These are phyloP conservation scores for Neofusicoccum cordaticola DNA, from an alignment of 2,329 filamentous ascomycete genomes.

Conservation along the genomic window DNA sequence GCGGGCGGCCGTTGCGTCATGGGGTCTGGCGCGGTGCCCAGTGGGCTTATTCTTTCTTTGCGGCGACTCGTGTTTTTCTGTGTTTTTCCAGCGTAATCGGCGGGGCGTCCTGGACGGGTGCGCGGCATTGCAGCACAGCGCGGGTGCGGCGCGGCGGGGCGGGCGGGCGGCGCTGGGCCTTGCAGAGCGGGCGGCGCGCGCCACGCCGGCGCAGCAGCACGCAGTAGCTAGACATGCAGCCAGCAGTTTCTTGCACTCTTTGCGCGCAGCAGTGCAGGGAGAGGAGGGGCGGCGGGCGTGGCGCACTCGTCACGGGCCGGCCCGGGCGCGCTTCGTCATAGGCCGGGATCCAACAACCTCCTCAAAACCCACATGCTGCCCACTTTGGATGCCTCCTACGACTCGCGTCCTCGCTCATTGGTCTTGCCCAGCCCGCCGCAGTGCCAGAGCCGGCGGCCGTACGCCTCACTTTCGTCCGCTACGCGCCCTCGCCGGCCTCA, in stretches of 20 bases:
- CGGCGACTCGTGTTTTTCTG: background rate
- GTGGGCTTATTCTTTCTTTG: background rate
- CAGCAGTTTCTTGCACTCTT: background rate
- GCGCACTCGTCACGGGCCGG: background rate
- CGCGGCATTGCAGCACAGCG: slow-evolving; percentile 1
- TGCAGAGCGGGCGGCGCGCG: background rate
- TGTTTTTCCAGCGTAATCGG: slow-evolving; percentile 6
- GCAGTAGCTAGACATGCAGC: background rate
- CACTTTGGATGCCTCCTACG: slow-evolving; percentile 13
- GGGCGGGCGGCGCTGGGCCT: background rate
- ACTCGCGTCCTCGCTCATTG: slow-evolving; percentile 15
- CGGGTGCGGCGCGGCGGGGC: background rate
- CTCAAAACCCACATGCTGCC: slow-evolving; percentile 11
- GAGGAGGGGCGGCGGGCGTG: background rate
- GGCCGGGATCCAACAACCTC: slow-evolving; percentile 8
- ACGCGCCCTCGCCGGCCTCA: slow-evolving; percentile 12
- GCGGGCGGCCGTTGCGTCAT: background rate
- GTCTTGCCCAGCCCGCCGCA: slow-evolving; percentile 8
- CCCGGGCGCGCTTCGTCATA: slow-evolving; percentile 12
- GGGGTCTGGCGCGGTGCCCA: background rate
- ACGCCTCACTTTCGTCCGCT: slow-evolving; percentile 11
- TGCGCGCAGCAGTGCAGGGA: background rate
- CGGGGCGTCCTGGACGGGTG: background rate
- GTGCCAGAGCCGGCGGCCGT: slow-evolving; percentile 10
- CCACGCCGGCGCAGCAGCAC: background rate